Base-by-base conservation (phyloP, 805 yeast genomes). In the Komagataella populi region DNA sequence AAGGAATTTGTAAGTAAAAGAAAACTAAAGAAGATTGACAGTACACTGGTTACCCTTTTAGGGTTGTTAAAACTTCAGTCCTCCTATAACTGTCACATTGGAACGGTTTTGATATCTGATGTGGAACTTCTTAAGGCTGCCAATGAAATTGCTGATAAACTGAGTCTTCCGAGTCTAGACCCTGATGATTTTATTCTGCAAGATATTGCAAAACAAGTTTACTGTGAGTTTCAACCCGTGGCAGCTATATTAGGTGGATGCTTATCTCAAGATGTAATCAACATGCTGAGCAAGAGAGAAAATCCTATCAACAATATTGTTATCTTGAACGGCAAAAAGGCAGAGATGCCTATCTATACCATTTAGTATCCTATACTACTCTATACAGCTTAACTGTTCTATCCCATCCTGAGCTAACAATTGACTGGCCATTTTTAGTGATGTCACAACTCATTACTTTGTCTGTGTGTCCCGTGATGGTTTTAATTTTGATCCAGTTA, bases 231-330 rank as follows among this genome's bases (percentile, higher is more conserved):
- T 56, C 76, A 88, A 8, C 96, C 97, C 1, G 82, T 83, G 0
- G 80, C 93, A 4, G 95, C 98, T 0, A 77, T 93, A 1, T 57
- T 91, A 6, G 99, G 98, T 5, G 99, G 98, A 1, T 75, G 87
- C 1, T 66, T 91, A 22, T 85, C 95, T 2, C 99, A 93, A 66
- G 96, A 90, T 63, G 83, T 88, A 12, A 84, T 93, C 48, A 93
- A 93, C 67, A 80, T 75, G 51, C 65, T 91, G 50, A 84, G 93
- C 46, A 77, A 78, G 57, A 79, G 82, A 57, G 89, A 87, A 58
- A 73, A 81, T 46, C 96, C 97, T 2, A 72, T 90, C 44, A 90
- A 88, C 62, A 93, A 93, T 62, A 72, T 87, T 50, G 72, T 86
- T 56, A 67, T 91, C 1, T 72, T 90, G 44, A 96, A 93, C 67